Evolutionary conservation across 1,139 yeast species (phyloP), one percentile per base, ranked within the genome.

Genomic region (Yamadazyma kanchanaburiensis): DNA sequence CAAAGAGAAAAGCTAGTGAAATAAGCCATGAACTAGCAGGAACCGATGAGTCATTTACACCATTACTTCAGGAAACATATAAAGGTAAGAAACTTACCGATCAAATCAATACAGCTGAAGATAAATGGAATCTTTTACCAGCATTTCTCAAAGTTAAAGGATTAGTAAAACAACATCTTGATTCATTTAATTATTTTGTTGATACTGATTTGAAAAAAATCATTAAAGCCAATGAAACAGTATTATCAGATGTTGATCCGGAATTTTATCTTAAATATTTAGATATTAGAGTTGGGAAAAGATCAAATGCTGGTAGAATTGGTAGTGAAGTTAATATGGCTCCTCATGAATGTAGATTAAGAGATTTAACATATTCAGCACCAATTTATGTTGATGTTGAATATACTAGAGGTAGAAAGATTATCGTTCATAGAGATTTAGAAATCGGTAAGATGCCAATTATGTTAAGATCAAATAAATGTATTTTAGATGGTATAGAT

Each of bases 361-460:
- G 99, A 57, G 99, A 91, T 49, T 70, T 91, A 64, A 87, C 97
- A 0, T 91, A 91, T 49, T 84, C 95, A 24, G 97, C 98, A 0
- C 97, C 97, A 1, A 87, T 91, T 24, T 86, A 82, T 47, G 98
- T 94, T 30, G 98, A 91, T 59, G 95, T 91, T 18, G 98, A 94
- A 53, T 91, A 91, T 52, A 91, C 97, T 1, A 71, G 96, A 51
- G 98, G 97, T 12, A 72, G 91, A 43, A 88, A 87, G 55, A 86
- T 91, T 53, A 86, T 89, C 42, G 77, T 86, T 65, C 91, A 88
- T 47, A 75, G 84, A 49, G 95, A 88, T 51, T 74, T 94, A 41
- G 96, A 88, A 52, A 89, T 91, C 37, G 99, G 98, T 23, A 75
- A 95, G 49, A 91, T 91, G 96, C 99, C 99, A 9, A 80, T 91